Conservation (phyloP, 441 rosid genomes). For the Pelargonium fulgidum region DNA sequence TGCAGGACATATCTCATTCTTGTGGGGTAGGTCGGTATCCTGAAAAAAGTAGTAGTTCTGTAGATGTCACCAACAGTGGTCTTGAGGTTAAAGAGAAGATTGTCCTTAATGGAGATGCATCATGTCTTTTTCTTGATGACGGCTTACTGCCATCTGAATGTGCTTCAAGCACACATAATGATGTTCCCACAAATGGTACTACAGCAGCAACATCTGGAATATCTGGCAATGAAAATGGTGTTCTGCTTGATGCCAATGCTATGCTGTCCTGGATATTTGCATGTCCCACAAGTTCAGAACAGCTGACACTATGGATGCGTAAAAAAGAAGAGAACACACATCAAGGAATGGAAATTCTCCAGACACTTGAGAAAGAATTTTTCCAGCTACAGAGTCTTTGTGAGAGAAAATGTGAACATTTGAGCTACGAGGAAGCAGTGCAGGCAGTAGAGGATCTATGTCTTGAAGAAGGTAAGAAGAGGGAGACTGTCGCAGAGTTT, state of each 20-base stretch:
- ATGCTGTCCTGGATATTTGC: conserved; percentile 83
- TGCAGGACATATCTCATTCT: conserved; percentile 73
- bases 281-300: conserved; percentile 64
- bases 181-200: conserved; percentile 26
- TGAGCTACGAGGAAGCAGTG: conserved; percentile 78
- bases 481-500: conserved; percentile 47
- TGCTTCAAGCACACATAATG: conserved; percentile 24
- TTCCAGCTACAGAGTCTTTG: conserved; percentile 66
- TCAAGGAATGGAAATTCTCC: conserved; percentile 67
- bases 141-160: conserved; percentile 34
- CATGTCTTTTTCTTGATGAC: conserved; percentile 59
- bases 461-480: conserved; percentile 74
- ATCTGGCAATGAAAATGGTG: conserved; percentile 28
- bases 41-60: conserved; percentile 37
- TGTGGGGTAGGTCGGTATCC: conserved; percentile 68
- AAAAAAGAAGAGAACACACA: conserved; percentile 59
- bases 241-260: conserved; percentile 37
- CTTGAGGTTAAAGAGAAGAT: conserved; percentile 53
- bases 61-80: conserved; percentile 39
- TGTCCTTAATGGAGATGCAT: conserved; percentile 49
- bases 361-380: conserved; percentile 72
- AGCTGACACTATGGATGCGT: conserved; percentile 55
- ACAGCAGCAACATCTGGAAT: conserved; percentile 28
- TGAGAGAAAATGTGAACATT: conserved; percentile 69
- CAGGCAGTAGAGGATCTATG: conserved; percentile 72